Evolutionary conservation across 306 rosid species (phyloP), one percentile per base, ranked within the genome.

Genomic region (Spatholobus suberectus): DNA sequence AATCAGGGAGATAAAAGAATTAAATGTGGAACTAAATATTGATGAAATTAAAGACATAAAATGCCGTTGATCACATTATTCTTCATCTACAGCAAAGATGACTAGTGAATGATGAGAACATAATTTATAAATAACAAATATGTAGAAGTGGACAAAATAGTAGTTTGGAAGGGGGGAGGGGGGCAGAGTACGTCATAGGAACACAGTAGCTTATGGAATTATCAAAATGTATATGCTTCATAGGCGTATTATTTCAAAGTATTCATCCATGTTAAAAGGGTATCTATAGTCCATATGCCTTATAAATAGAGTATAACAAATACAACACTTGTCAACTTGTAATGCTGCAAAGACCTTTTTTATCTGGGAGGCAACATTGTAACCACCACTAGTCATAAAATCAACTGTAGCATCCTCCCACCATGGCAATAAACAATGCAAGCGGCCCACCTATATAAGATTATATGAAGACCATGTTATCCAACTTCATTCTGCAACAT

Each of bases 361-460:
- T 66, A 93, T 90, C 85, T 75, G 91, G 57, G 87, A 15, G 44
- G 73, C 44, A 66, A 92, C 97, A 63, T 87, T 85, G 74, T 94
- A 94, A 70, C 94, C 94, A 76, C 97, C 97, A 80, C 91, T 92
- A 54, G 76, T 76, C 94, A 90, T 90, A 76, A 94, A 94, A 90
- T 85, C 86, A 63, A 89, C 92, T 10, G 89, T 80, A 44, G 92
- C 92, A 84, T 94, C 92, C 80, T 89, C 92, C 94, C 93, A 91
- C 93, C 93, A 94, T 26, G 97, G 97, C 17, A 85, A 38, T 77
- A 85, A 82, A 80, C 97, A 92, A 77, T 94, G 94, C 90, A 90
- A 87, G 84, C 94, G 97, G 5, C 87, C 91, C 14, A 89, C 69
- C 94, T 90, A 76, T 34, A 75, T 47, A 84, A 82, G 69, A 80